Conservation (phyloP, 1,139 yeast genomes). For the Yamadazyma spencermartinsiae region DNA sequence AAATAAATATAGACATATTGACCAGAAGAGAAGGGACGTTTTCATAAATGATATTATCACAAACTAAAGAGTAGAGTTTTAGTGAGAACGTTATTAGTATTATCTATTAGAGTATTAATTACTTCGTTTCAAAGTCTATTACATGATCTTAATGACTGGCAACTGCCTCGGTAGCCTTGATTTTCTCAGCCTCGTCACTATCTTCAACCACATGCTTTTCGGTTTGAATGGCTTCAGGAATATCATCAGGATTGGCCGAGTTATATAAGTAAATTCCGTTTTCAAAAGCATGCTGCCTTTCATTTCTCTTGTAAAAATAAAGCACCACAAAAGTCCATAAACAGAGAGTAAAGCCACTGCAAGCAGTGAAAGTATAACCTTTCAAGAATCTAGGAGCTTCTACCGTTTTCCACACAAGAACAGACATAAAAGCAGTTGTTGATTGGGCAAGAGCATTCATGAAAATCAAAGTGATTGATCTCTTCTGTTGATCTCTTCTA, state of each 20-base stretch:
- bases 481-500: slow-evolving; percentile 42
- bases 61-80: too few relatives aligned
- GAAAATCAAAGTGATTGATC: slow-evolving; percentile 45
- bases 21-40: too few relatives aligned
- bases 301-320: slow-evolving; percentile 59
- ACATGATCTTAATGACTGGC: background rate
- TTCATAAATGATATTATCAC: too few relatives aligned
- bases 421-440: slow-evolving; percentile 46
- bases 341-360: slow-evolving; percentile 50
- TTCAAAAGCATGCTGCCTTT: slow-evolving; percentile 47
- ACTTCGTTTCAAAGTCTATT: too few relatives aligned
- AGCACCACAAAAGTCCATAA: slow-evolving; percentile 57
- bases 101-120: background rate
- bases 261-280: slow-evolving; percentile 55
- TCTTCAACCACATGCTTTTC: background rate
- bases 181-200: slow-evolving; percentile 2
- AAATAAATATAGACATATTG: too few relatives aligned
- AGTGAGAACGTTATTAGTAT: background rate
- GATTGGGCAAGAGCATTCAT: slow-evolving; percentile 48
- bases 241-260: slow-evolving; percentile 24
- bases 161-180: background rate
- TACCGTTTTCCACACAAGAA: slow-evolving; percentile 49
- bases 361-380: slow-evolving; percentile 51
- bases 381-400: slow-evolving; percentile 41
- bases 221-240: slow-evolving; percentile 15